These are phyloP conservation scores for Nicotiana benthamiana DNA, from an alignment of 257 asterid species.

Conservation along the genomic window DNA sequence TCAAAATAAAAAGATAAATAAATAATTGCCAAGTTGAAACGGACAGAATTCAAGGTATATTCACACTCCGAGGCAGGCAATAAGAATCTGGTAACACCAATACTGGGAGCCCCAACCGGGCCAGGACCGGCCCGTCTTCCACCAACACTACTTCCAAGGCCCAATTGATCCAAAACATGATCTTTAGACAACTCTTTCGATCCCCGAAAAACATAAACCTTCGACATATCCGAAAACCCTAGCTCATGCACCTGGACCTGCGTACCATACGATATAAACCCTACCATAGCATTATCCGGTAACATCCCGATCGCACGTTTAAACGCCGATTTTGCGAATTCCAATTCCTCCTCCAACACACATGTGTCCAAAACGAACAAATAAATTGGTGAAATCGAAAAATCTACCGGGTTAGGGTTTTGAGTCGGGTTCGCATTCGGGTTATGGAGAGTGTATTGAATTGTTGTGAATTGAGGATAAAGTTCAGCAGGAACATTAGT, in stretches of 20 bases:
- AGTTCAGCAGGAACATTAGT: conserved; percentile 80
- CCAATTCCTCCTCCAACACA: conserved; percentile 88
- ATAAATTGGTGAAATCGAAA: conserved; percentile 40
- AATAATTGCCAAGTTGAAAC: not conserved
- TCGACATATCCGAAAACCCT: conserved; percentile 81
- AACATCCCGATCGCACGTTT: conserved; percentile 81
- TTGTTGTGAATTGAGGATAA: conserved; percentile 73
- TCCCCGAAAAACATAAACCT: conserved; percentile 85
- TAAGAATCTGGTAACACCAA: conserved; percentile 62
- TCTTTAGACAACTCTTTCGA: conserved; percentile 71
- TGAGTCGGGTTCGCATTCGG: conserved; percentile 30
- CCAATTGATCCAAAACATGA: conserved; percentile 90
- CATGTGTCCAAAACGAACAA: conserved; percentile 87
- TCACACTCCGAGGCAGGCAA: conserved; percentile 93
- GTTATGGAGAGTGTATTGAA: conserved; percentile 45
- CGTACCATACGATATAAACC: conserved; percentile 86
- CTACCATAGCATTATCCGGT: conserved; percentile 92
- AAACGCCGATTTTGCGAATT: conserved; percentile 71
- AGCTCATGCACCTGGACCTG: conserved; percentile 96
- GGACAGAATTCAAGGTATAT: conserved; percentile 66
- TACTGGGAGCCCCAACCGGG: conserved; percentile 32
- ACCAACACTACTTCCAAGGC: conserved; percentile 34
- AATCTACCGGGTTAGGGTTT: conserved; percentile 26
- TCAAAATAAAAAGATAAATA: not conserved
- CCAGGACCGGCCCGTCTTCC: conserved; percentile 51